A percentile compares a stretch with the other conserved stretches of the same genome.
Evolutionary conservation across 31 red algal species (phyloP).

Genomic region (Endocladia muricata): DNA sequence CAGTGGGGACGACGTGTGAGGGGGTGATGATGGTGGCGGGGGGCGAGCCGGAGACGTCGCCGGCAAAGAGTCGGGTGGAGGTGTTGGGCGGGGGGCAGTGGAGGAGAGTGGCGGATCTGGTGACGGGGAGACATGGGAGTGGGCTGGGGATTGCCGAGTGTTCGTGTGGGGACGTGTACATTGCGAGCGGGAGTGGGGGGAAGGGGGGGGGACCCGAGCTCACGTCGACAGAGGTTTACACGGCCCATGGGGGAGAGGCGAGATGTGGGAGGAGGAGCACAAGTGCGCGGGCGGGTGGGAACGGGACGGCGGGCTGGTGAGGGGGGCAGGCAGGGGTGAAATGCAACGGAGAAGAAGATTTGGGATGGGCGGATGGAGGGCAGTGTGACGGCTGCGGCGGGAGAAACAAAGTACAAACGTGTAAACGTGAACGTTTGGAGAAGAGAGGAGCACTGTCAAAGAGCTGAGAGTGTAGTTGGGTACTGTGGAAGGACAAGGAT

Average conservation of each 20-base stretch:
- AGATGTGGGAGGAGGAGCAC: too few relatives aligned
- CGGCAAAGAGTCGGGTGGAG: slow-evolving; percentile 29
- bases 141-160: slow-evolving; percentile 39
- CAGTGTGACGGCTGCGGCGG: too few relatives aligned
- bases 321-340: too few relatives aligned
- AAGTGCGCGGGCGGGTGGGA: too few relatives aligned
- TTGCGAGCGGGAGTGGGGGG: slow-evolving; percentile 41
- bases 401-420: too few relatives aligned
- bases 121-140: slow-evolving; percentile 30
- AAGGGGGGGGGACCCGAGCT: slow-evolving; percentile 54
- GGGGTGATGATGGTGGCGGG: slow-evolving; percentile 62
- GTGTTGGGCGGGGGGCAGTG: slow-evolving; percentile 44
- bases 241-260: not conserved
- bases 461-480: too few relatives aligned
- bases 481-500: too few relatives aligned
- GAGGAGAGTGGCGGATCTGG: slow-evolving; percentile 5
- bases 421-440: too few relatives aligned
- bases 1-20: slow-evolving; percentile 27
- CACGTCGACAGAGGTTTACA: slow-evolving; percentile 35
- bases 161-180: slow-evolving; percentile 43
- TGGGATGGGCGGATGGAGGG: too few relatives aligned
- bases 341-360: too few relatives aligned
- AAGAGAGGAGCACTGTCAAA: too few relatives aligned
- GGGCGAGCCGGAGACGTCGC: slow-evolving; percentile 21
- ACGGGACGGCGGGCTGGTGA: too few relatives aligned